phyloP scores from a whole-genome alignment of 345 rosid species.

The Firmiana major region DNA sequence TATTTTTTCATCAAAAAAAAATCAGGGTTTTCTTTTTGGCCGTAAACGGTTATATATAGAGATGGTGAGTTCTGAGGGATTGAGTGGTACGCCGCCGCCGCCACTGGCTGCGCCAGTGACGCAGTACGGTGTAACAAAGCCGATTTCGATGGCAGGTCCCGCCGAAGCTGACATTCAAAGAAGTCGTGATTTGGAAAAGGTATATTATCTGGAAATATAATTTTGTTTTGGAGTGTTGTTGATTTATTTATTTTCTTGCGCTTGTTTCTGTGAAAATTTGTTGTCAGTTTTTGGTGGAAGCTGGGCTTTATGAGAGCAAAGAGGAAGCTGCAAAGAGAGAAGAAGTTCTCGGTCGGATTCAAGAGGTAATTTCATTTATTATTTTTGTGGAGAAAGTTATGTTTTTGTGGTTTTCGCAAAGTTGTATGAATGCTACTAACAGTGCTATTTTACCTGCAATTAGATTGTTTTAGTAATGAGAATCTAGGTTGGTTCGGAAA shows the following conservation, averaged over 20 bases:
- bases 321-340: constrained; percentile 53
- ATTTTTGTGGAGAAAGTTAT: neutral
- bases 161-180: constrained; percentile 39
- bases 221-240: neutral
- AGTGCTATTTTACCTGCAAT: neutral
- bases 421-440: neutral
- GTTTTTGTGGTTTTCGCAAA: neutral
- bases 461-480: neutral
- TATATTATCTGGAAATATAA: constrained; percentile 6
- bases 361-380: constrained; percentile 32
- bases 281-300: constrained; percentile 41
- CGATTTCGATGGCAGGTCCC: constrained; percentile 54
- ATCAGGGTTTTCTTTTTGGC: constrained; percentile 5
- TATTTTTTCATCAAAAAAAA: neutral
- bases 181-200: constrained; percentile 48
- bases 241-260: neutral
- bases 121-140: constrained; percentile 50
- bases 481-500: no score
- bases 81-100: constrained; percentile 20
- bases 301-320: constrained; percentile 56
- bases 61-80: constrained; percentile 44
- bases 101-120: constrained; percentile 13
- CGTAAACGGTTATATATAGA: neutral
- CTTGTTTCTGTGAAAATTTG: constrained; percentile 2
- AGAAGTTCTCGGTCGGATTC: constrained; percentile 46